These are phyloP conservation scores for Triglochin maritima DNA, from an alignment of 106 monocot genomes.

Conservation along the genomic window DNA sequence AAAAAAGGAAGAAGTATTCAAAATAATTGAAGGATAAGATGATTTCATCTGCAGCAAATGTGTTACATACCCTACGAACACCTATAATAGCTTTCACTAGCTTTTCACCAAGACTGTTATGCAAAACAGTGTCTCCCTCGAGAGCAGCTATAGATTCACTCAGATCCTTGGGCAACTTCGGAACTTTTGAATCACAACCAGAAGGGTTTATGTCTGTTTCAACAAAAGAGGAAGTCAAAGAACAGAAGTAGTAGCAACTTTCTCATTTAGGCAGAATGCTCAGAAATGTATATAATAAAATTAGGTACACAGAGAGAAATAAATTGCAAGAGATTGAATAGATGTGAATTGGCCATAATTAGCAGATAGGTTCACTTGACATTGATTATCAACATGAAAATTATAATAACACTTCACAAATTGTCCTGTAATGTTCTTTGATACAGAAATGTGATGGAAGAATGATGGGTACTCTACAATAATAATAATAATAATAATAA, in stretches of 20 bases:
- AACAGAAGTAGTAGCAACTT: no score
- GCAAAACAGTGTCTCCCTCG: slow-evolving; percentile 40
- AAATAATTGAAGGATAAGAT: not conserved
- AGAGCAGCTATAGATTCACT: slow-evolving; percentile 75
- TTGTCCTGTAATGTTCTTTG: no score
- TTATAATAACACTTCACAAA: no score
- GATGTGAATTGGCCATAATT: no score
- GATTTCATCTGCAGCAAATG: not conserved
- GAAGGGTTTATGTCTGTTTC: slow-evolving; percentile 62
- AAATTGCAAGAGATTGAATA: no score
- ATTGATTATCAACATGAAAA: no score
- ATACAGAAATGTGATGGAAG: no score
- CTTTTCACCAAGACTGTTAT: slow-evolving; percentile 67
- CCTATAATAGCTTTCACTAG: slow-evolving; percentile 48
- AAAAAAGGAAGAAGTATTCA: not conserved
- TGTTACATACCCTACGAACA: slow-evolving; percentile 51
- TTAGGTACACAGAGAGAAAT: not conserved
- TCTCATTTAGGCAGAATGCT: not conserved
- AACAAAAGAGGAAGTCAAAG: not conserved
- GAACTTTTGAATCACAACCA: slow-evolving; percentile 17
- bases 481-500: no score
- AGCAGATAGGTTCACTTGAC: no score
- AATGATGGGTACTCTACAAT: no score
- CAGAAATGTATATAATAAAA: not conserved
- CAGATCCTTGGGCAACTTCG: slow-evolving; percentile 63